Evolutionary conservation across 495 filamentous ascomycete genomes (phyloP), one percentile per base, ranked within the genome.

Genomic region (Pyrenula aspistea): DNA sequence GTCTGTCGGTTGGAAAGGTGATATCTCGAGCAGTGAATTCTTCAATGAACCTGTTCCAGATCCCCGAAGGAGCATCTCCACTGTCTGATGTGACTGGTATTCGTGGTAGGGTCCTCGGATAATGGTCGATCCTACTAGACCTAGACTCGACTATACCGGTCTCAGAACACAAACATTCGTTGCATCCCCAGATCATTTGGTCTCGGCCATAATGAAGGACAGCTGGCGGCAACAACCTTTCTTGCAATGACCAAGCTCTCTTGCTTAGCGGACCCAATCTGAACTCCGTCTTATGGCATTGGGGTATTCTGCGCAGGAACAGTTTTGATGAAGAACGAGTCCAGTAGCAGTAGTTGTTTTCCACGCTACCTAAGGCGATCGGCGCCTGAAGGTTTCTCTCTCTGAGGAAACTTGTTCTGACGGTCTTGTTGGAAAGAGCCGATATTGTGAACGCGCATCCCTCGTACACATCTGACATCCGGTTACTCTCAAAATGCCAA

Each of bases 401-500:
- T 52, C 50, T 20, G n/a, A 24, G 50, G 19, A 52, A 52, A 52
- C 19, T 52, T 24, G 19, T 52, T 20, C 8, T 10, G 50, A 52
- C n/a, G 10, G 8, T 52, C 50, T 52, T 52, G n/a, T 19, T 20
- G 50, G 22, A 52, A 24, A 52, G 50, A 21, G 57, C 57, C 4
- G 56, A 58, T 21, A 60, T 59, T 4, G 36, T 60, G 2, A 58
- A n/a, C 11, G 23, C 25, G 19, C 55, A 22, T 24, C 49, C 55
- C 24, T 25, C 20, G 22, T 58, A 59, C n/a, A 60, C 25, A 20
- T 24, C 20, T 20, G 31, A 19, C 57, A 60, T 60, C 0, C n/a
- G 11, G 12, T 21, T 20, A 10, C 24, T 47, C 24, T 60, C 55
- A n/a, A 2, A 10, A 8, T 24, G 11, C 25, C 49, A 47, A 42